These are phyloP conservation scores for Salix udensis DNA, from an alignment of 345 rosid genomes.

Conservation along the genomic window DNA sequence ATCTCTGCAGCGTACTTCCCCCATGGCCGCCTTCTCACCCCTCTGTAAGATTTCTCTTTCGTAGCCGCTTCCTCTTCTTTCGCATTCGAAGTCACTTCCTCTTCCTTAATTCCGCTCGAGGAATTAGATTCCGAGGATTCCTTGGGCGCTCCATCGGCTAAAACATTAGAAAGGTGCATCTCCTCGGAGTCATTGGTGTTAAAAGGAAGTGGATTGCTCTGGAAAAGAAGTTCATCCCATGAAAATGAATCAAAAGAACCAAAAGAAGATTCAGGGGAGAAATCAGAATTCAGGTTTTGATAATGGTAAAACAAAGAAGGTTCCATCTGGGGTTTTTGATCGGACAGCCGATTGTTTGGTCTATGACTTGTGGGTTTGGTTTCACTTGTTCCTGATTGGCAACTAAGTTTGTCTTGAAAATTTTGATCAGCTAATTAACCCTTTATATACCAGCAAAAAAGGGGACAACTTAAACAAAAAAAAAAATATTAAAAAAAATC, in stretches of 20 bases:
- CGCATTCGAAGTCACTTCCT: constrained; percentile 28
- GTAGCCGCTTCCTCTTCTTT: not conserved
- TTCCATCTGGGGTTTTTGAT: constrained; percentile 25
- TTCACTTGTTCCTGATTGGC: not conserved
- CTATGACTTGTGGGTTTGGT: not conserved
- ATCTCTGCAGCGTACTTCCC: constrained; percentile 54
- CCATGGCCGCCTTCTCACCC: constrained; percentile 50
- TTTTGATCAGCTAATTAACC: not conserved
- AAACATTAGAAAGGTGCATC: constrained; percentile 34
- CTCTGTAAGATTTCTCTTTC: constrained; percentile 36
- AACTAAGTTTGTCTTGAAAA: not conserved
- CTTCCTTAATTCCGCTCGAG: constrained; percentile 22
- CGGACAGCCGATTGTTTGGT: not conserved
- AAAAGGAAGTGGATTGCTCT: constrained; percentile 34
- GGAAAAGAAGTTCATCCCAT: constrained; percentile 37
- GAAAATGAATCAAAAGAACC: constrained; percentile 30
- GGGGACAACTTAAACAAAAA: not conserved
- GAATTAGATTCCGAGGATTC: constrained; percentile 37
- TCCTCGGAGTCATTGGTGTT: constrained; percentile 40
- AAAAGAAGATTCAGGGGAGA: constrained; percentile 35
- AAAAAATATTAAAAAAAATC: not conserved
- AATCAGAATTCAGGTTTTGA: constrained; percentile 14
- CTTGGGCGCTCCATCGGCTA: constrained; percentile 29
- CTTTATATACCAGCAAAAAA: constrained; percentile 7
- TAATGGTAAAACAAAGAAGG: constrained; percentile 14